A percentile compares a stretch with the other conserved stretches of the same genome.
phyloP scores from a whole-genome alignment of 257 asterid genomes.

The Solanum ossicruentum region DNA sequence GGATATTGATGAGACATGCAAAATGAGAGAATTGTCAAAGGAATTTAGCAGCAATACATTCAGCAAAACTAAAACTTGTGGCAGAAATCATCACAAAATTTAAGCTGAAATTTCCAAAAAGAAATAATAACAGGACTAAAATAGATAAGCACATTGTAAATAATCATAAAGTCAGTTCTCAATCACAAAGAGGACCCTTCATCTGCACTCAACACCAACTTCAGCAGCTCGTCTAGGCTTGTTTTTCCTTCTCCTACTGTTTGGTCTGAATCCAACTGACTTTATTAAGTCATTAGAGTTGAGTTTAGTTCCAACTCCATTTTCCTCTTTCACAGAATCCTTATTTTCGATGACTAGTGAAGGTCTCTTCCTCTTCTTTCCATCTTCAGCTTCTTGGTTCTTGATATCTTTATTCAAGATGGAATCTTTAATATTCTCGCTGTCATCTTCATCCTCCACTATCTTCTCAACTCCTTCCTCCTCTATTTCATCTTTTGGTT shows the following conservation, averaged over 20 bases:
- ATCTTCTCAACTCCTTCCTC: conserved; percentile 44
- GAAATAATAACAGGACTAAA: not conserved
- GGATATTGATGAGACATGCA: not conserved
- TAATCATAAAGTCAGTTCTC: not conserved
- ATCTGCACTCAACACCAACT: conserved; percentile 80
- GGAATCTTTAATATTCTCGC: conserved; percentile 23
- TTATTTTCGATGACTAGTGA: conserved; percentile 31
- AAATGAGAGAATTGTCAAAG: not conserved
- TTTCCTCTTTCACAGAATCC: conserved; percentile 41
- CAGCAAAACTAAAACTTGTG: not conserved
- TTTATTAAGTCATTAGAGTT: conserved; percentile 26
- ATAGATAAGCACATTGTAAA: not conserved
- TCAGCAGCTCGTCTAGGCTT: conserved; percentile 92
- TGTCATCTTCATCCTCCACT: conserved; percentile 32
- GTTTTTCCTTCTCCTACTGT: conserved; percentile 71
- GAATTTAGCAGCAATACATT: not conserved
- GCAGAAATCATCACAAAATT: not conserved
- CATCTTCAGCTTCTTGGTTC: conserved; percentile 33
- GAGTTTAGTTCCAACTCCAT: conserved; percentile 23
- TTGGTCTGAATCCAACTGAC: conserved; percentile 53
- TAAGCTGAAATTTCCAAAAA: not conserved
- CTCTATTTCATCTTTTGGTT: conserved; percentile 34
- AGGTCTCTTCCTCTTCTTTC: conserved; percentile 55
- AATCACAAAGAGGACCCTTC: conserved; percentile 1
- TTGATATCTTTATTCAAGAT: conserved; percentile 22